Evolutionary conservation across 192 early-diverging fungal species (phyloP).

Genomic region (Coemansia sp.): DNA sequence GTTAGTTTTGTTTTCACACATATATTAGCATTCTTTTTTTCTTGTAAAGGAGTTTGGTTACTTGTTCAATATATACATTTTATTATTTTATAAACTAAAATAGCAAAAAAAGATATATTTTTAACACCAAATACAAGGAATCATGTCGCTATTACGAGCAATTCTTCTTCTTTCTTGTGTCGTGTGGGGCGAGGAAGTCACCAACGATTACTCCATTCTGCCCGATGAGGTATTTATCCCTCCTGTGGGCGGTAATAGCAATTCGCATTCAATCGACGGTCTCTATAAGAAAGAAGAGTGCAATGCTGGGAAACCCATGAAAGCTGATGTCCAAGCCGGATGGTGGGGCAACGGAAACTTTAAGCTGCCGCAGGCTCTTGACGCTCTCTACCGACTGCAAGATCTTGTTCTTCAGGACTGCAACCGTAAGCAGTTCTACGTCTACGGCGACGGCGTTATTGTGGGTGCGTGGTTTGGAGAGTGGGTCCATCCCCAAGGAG

Average conservation of each 20-base stretch:
- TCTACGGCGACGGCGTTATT: not conserved
- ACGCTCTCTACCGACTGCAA: not conserved
- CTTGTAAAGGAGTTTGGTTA: not conserved
- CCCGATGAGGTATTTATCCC: not conserved
- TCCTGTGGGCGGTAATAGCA: not conserved
- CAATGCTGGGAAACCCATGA: not conserved
- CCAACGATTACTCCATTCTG: not conserved
- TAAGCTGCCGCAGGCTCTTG: not conserved
- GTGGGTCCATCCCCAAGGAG: constrained; percentile 1
- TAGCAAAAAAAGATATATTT: not conserved
- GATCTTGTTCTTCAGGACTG: constrained; percentile 1
- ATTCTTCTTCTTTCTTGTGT: not conserved
- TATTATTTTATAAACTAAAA: not conserved
- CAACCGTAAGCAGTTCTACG: constrained; percentile 2
- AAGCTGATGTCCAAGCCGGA: not conserved
- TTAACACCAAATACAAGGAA: not conserved
- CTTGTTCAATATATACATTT: not conserved
- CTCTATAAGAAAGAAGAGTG: not conserved
- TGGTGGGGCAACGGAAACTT: constrained; percentile 7
- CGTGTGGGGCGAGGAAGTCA: not conserved
- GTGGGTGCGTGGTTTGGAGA: constrained; percentile 3
- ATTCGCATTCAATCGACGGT: not conserved
- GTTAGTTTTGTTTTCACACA: not conserved
- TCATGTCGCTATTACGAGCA: not conserved
- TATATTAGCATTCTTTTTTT: not conserved